These are phyloP conservation scores for Cladophialophora chaetospira DNA, from an alignment of 2,329 filamentous ascomycete species.

Conservation along the genomic window DNA sequence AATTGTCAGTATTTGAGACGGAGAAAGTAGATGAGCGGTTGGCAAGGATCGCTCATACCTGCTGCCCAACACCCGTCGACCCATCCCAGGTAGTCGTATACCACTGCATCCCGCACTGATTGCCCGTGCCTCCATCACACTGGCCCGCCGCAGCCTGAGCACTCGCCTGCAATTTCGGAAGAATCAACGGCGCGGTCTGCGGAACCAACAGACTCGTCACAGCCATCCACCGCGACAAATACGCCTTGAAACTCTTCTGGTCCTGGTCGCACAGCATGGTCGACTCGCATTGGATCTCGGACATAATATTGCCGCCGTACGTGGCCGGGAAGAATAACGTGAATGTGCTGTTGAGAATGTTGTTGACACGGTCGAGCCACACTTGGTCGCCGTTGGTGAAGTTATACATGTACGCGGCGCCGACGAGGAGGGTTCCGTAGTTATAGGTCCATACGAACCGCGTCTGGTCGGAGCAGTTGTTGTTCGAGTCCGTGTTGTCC, in stretches of 20 bases:
- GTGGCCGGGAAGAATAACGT: conserved; percentile 55
- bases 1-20: conserved; percentile 5
- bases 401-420: conserved; percentile 60
- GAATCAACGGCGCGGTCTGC: conserved; percentile 53
- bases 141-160: conserved; percentile 57
- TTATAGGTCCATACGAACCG: conserved; percentile 61
- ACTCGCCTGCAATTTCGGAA: conserved; percentile 54
- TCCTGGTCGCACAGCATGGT: conserved; percentile 60
- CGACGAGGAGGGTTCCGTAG: conserved; percentile 56
- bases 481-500: conserved; percentile 56
- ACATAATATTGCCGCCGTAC: conserved; percentile 55
- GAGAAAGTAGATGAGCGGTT: not conserved
- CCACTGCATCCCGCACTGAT: conserved; percentile 49
- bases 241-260: conserved; percentile 67
- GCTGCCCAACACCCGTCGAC: conserved; percentile 42
- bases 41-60: conserved; percentile 35
- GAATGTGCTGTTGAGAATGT: conserved; percentile 56
- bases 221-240: conserved; percentile 62
- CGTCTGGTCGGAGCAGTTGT: conserved; percentile 54
- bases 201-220: conserved; percentile 60
- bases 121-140: conserved; percentile 55
- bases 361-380: conserved; percentile 57
- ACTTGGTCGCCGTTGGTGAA: conserved; percentile 42
- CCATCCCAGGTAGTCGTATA: conserved; percentile 41
- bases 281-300: conserved; percentile 61